Conservation (phyloP, 352 stramenopile genomes). For the Pythium brachiatum region DNA sequence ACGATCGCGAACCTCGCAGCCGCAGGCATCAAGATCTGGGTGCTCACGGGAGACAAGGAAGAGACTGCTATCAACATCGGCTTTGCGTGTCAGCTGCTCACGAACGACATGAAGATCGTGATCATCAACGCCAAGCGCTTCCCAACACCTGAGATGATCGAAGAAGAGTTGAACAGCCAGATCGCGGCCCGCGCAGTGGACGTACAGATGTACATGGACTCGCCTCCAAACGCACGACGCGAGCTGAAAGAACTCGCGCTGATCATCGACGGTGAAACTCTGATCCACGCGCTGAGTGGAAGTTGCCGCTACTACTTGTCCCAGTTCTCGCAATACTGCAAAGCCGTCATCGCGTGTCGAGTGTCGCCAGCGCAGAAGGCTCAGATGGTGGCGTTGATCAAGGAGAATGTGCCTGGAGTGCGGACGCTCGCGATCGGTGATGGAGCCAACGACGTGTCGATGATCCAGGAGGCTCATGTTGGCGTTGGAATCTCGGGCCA, state of each 20-base stretch:
- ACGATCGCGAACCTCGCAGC: conserved; percentile 83
- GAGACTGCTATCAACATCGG: conserved; percentile 95
- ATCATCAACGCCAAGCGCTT: conserved; percentile 56
- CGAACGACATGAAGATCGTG: conserved; percentile 87
- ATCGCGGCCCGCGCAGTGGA: conserved; percentile 43
- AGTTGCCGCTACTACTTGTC: conserved; percentile 45
- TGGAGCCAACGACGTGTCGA: conserved; percentile 93
- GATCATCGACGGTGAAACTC: conserved; percentile 69
- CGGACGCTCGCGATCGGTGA: conserved; percentile 90
- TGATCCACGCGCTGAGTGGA: conserved; percentile 44
- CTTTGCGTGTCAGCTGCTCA: conserved; percentile 85
- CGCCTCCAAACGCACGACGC: conserved; percentile 36
- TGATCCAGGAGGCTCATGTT: conserved; percentile 91
- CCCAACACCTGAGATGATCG: conserved; percentile 43
- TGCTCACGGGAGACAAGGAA: conserved; percentile 93
- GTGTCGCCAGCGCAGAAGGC: conserved; percentile 84
- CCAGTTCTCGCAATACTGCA: conserved; percentile 70
- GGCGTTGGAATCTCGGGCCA: conserved; percentile 91
- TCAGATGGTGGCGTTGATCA: conserved; percentile 68
- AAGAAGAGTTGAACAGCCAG: conserved; percentile 58
- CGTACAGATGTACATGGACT: conserved; percentile 47
- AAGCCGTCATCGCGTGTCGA: conserved; percentile 79
- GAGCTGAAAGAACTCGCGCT: conserved; percentile 61
- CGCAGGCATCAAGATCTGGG: conserved; percentile 91
- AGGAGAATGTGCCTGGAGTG: conserved; percentile 55